phyloP scores from a whole-genome alignment of 805 yeast genomes.

The Saturnispora ahearnii region DNA sequence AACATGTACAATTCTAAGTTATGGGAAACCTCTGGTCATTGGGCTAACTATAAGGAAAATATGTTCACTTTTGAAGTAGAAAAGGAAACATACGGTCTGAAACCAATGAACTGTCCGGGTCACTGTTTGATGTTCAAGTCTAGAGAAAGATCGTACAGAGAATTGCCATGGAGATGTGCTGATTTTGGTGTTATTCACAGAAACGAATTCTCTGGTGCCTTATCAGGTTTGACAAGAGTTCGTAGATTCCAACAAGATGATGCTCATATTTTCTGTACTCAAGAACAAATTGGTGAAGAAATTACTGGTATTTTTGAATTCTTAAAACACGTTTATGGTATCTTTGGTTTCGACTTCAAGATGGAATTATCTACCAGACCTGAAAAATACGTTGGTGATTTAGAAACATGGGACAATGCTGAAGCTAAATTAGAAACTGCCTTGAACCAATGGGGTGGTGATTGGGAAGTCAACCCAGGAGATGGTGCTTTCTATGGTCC shows the following conservation, averaged over 20 bases:
- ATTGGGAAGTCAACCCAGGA: constrained; percentile 92
- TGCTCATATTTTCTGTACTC: constrained; percentile 94
- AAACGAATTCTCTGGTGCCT: constrained; percentile 93
- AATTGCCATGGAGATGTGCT: constrained; percentile 97
- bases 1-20: constrained; percentile 95
- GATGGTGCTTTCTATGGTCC: constrained; percentile 97
- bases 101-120: constrained; percentile 68
- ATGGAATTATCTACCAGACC: constrained; percentile 98
- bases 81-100: constrained; percentile 88
- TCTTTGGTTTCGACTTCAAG: constrained; percentile 89
- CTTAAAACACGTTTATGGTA: constrained; percentile 76
- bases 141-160: constrained; percentile 92
- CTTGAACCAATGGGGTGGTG: constrained; percentile 74
- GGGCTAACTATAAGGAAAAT: constrained; percentile 96
- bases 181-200: constrained; percentile 97
- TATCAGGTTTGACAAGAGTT: constrained; percentile 91
- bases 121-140: constrained; percentile 90
- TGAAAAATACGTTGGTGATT: constrained; percentile 89
- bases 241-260: constrained; percentile 99
- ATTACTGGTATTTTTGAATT: constrained; percentile 80
- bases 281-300: constrained; percentile 82
- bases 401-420: constrained; percentile 90
- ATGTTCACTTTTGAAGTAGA: constrained; percentile 97
- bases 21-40: constrained; percentile 99
- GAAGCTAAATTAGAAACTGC: constrained; percentile 79